Evolutionary conservation across 176 grass and related monocot genomes (phyloP).

Genomic region (Aegilops sharonensis): DNA sequence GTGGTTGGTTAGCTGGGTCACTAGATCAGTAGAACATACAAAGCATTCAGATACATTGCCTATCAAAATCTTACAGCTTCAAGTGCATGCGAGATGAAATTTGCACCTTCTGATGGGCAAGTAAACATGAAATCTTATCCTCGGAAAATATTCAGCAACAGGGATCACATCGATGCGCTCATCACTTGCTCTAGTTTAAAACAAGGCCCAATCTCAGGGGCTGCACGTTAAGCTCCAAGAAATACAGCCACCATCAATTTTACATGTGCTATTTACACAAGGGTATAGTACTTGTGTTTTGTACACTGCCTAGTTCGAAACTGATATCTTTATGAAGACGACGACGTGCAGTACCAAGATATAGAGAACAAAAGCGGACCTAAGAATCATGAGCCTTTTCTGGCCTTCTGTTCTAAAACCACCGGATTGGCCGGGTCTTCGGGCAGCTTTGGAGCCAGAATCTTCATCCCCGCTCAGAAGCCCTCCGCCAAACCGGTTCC

Average conservation of each 20-base stretch:
- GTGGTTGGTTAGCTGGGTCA: too few species aligned
- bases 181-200: neutral
- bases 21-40: neutral
- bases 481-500: slow-evolving; percentile 50
- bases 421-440: slow-evolving; percentile 28
- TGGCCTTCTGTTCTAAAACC: slow-evolving; percentile 55
- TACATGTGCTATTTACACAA: slow-evolving; percentile 33
- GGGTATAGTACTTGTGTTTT: neutral
- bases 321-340: slow-evolving; percentile 90
- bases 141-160: neutral
- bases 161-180: neutral
- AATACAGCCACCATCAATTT: neutral
- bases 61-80: neutral
- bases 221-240: neutral
- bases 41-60: neutral
- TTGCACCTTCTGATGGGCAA: neutral
- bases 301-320: slow-evolving; percentile 30
- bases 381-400: slow-evolving; percentile 70
- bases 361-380: slow-evolving; percentile 81
- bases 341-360: slow-evolving; percentile 80
- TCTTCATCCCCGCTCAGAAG: slow-evolving; percentile 23
- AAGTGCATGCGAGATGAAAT: neutral
- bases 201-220: neutral
- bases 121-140: neutral
- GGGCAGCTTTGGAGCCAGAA: slow-evolving; percentile 41